Evolutionary conservation across 345 rosid species (phyloP).

Genomic region (Citrus reticulata): DNA sequence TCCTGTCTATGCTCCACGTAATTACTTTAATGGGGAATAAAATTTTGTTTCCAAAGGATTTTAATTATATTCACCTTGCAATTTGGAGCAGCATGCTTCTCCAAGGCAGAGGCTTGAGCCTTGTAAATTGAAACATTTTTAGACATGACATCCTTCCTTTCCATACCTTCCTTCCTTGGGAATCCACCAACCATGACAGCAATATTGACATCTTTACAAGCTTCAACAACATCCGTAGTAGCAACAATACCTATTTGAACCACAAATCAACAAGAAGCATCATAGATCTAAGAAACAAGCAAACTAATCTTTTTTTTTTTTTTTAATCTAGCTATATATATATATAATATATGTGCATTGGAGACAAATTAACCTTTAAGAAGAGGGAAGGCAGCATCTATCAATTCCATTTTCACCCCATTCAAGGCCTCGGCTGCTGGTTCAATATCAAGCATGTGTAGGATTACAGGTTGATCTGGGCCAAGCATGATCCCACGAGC

Average conservation of each 20-base stretch:
- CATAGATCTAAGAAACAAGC: neutral
- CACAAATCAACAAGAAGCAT: neutral
- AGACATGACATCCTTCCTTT: conserved; percentile 73
- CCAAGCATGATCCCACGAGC: conserved; percentile 84
- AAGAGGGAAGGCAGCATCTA: conserved; percentile 83
- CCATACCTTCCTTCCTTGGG: conserved; percentile 67
- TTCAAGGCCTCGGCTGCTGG: conserved; percentile 59
- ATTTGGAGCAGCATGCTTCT: conserved; percentile 62
- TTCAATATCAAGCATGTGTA: conserved; percentile 77
- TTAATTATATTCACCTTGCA: conserved; percentile 47
- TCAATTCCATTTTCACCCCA: conserved; percentile 73
- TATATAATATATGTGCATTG: too few relatives aligned
- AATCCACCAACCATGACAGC: conserved; percentile 74
- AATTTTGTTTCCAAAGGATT: neutral
- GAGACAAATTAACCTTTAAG: conserved; percentile 38
- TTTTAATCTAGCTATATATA: too few relatives aligned
- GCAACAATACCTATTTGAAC: conserved; percentile 50
- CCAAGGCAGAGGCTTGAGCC: conserved; percentile 84
- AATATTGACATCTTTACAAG: conserved; percentile 63
- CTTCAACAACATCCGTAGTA: conserved; percentile 64
- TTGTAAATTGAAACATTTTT: conserved; percentile 65
- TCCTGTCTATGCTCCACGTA: too few relatives aligned
- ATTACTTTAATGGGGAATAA: neutral
- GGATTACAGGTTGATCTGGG: conserved; percentile 71
- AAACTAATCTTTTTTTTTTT: too few relatives aligned